A percentile compares a stretch with the other conserved stretches of the same genome.
These are phyloP conservation scores for Lactarius tabidus DNA, from an alignment of 768 basidiomycete species.

Conservation along the genomic window DNA sequence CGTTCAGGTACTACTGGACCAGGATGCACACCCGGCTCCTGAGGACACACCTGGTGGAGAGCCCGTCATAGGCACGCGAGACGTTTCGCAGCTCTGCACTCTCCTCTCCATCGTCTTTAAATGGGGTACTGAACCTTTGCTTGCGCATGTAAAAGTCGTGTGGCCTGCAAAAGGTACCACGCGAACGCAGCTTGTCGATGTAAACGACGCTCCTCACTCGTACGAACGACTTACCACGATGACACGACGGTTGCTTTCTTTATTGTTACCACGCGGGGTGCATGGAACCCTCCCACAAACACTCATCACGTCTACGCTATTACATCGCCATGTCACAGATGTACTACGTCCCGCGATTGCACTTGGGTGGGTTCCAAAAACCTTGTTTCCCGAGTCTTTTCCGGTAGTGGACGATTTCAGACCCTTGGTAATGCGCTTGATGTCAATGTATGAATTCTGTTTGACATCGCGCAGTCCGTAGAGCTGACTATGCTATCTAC, in stretches of 20 bases:
- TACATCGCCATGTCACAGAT: conserved; percentile 56
- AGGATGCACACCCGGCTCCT: conserved; percentile 2
- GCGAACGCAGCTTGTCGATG: conserved; percentile 35
- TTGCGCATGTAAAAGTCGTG: conserved; percentile 40
- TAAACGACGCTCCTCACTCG: conserved; percentile 41
- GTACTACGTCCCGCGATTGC: conserved; percentile 56
- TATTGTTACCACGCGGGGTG: conserved; percentile 53
- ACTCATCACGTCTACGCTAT: conserved; percentile 52
- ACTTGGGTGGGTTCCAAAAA: conserved; percentile 71
- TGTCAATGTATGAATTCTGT: conserved; percentile 52
- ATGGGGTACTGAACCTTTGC: conserved; percentile 61
- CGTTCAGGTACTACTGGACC: conserved; percentile 23
- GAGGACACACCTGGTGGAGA: conserved; percentile 11
- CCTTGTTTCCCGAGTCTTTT: conserved; percentile 37
- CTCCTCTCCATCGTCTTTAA: conserved; percentile 65
- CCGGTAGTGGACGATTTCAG: conserved; percentile 46
- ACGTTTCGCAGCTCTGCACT: conserved; percentile 57
- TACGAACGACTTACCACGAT: conserved; percentile 43
- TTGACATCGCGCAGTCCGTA: not conserved
- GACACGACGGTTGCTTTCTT: conserved; percentile 40
- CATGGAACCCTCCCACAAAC: conserved; percentile 52
- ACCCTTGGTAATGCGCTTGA: conserved; percentile 50
- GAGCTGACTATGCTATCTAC: conserved; percentile 18
- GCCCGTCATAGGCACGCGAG: conserved; percentile 59
- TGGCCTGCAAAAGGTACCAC: conserved; percentile 36